Evolutionary conservation across 129 eudicot species (phyloP), one percentile per base, ranked within the genome.

Genomic region (Erigeron canadensis): DNA sequence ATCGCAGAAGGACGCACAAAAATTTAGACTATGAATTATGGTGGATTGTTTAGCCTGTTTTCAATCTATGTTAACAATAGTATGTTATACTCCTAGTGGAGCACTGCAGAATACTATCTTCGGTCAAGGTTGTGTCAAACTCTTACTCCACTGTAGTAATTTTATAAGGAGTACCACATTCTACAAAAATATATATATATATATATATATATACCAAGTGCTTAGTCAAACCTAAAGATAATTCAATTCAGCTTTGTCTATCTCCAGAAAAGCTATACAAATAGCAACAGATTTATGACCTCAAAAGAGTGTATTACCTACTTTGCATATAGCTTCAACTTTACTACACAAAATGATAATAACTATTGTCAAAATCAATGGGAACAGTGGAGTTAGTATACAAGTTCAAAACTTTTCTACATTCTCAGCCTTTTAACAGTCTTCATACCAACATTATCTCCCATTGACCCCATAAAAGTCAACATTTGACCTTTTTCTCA

Each of bases 401-500:
- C 15, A 9, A 39, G 68, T 63, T 16, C 23, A 63, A 16, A 63
- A 17, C 5, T 15, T 28, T 5, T 34, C 16, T 37, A 17, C 51
- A 40, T 53, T 17, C 63, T 8, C 54, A 70, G 18, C 65, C 42
- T 40, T 41, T 55, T 54, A 41, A 55, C 41, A 54, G 21, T 55
- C 50, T n/a, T 69, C 9, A n/a, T 21, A 40, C 10, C 11, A 40
- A 39, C 17, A 10, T n/a, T 34, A 72, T 28, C 59, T 45, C 60
- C 23, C 39, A 37, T 2, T 62, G 70, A 17, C 55, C 8, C 7
- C 16, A 28, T 5, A 54, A 70, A 40, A 43, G 44, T 22, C 56
- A 21, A 7, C 9, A 37, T 73, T 61, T 72, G 68, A 59, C 37
- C 34, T 72, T 46, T 46, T 46, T 53, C 10, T 51, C 17, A 21